Conservation (phyloP, 2,329 filamentous ascomycete genomes). For the Fusarium protoensiforme region DNA sequence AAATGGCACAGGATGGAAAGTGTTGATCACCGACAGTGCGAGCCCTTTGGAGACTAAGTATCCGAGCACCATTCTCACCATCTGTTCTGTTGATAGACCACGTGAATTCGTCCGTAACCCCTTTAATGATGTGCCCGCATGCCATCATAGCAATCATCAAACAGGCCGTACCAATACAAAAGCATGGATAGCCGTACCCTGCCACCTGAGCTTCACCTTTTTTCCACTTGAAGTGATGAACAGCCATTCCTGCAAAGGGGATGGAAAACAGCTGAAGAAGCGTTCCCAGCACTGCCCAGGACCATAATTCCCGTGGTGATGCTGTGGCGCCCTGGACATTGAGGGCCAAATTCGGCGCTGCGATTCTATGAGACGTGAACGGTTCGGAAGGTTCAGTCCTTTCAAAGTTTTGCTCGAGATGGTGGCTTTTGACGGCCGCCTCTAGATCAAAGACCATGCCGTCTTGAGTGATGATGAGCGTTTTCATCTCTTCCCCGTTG, state of each 20-base stretch:
- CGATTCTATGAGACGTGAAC: not conserved
- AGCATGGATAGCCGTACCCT: not conserved
- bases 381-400: too few relatives aligned
- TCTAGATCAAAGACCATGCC: not conserved
- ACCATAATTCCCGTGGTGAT: not conserved
- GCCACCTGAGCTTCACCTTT: not conserved
- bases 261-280: not conserved
- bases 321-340: not conserved
- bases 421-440: not conserved
- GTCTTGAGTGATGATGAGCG: not conserved
- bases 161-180: not conserved
- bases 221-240: not conserved
- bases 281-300: not conserved
- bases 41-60: not conserved
- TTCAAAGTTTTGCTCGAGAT: too few relatives aligned
- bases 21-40: not conserved
- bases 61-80: not conserved
- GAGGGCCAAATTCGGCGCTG: not conserved
- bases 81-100: fast-evolving
- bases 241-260: not conserved
- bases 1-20: not conserved
- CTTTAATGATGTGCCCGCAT: not conserved
- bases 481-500: not conserved
- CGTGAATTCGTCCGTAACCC: not conserved
- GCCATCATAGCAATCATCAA: not conserved